Percentiles rank a stretch among this genome's conserved stretches.
These are phyloP conservation scores for Tolypocladium paradoxum DNA, from an alignment of 2,329 filamentous ascomycete species.

Conservation along the genomic window DNA sequence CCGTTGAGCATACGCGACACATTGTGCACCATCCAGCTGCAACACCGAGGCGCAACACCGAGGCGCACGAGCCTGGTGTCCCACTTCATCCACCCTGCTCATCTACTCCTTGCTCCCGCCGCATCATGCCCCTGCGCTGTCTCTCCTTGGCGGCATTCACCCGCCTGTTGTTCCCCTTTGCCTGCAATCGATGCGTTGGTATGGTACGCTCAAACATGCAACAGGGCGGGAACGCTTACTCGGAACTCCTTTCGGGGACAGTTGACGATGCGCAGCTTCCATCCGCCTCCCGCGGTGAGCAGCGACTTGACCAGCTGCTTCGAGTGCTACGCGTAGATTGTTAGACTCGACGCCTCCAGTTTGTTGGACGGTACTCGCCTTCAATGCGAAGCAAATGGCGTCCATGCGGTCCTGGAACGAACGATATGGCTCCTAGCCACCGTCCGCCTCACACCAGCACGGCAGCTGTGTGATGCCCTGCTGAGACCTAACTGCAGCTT, in stretches of 20 bases:
- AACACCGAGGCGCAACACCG: too few relatives aligned
- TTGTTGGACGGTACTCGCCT: conserved; percentile 3
- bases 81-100: too few relatives aligned
- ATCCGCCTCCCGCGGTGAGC: conserved; percentile 11
- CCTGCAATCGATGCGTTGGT: neutral
- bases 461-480: conserved; percentile 13
- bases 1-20: too few relatives aligned
- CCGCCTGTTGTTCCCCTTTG: conserved; percentile 2
- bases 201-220: neutral
- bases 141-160: conserved; percentile 2
- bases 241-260: conserved; percentile 13
- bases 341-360: neutral
- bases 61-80: too few relatives aligned
- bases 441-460: conserved; percentile 16
- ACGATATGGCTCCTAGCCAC: conserved; percentile 17
- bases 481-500: conserved; percentile 13
- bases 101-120: neutral
- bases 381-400: conserved; percentile 12
- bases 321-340: conserved; percentile 4
- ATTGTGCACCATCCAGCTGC: too few relatives aligned
- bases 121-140: neutral
- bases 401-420: conserved; percentile 13
- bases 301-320: conserved; percentile 19
- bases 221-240: conserved; percentile 2
- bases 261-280: conserved; percentile 15